phyloP scores from a whole-genome alignment of 768 basidiomycete genomes.

The Chlorophyllum brunneum region DNA sequence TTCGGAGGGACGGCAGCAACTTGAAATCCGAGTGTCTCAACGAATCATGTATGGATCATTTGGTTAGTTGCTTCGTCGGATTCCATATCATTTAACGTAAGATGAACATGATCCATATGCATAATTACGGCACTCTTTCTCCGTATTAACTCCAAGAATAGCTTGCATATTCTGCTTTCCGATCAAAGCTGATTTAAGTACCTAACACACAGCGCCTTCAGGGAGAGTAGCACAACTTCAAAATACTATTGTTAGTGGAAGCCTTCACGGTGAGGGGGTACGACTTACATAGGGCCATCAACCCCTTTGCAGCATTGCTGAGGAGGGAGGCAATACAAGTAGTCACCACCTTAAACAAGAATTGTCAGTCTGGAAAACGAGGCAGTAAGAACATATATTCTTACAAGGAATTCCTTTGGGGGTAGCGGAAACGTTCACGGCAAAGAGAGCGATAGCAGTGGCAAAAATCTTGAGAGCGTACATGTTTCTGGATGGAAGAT shows the following conservation, averaged over 20 bases:
- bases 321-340: background rate
- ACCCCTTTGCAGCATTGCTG: background rate
- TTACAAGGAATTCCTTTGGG: background rate
- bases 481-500: too few relatives aligned
- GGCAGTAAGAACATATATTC: background rate
- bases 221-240: slow-evolving; percentile 1
- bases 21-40: too few relatives aligned
- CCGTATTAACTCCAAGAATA: too few relatives aligned
- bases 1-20: too few relatives aligned
- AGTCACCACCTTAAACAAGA: background rate
- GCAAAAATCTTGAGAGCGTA: background rate
- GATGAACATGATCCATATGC: too few relatives aligned
- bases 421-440: background rate
- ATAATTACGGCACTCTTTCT: too few relatives aligned
- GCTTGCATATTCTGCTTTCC: background rate
- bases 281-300: slow-evolving; percentile 1
- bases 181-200: background rate
- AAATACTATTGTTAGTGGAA: background rate
- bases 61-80: too few relatives aligned
- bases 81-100: too few relatives aligned
- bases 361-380: too few relatives aligned
- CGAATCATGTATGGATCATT: too few relatives aligned
- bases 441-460: background rate
- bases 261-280: background rate
- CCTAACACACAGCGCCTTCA: background rate